Conservation (phyloP, 2,329 filamentous ascomycete genomes). For the Ophiostoma ulmi region DNA sequence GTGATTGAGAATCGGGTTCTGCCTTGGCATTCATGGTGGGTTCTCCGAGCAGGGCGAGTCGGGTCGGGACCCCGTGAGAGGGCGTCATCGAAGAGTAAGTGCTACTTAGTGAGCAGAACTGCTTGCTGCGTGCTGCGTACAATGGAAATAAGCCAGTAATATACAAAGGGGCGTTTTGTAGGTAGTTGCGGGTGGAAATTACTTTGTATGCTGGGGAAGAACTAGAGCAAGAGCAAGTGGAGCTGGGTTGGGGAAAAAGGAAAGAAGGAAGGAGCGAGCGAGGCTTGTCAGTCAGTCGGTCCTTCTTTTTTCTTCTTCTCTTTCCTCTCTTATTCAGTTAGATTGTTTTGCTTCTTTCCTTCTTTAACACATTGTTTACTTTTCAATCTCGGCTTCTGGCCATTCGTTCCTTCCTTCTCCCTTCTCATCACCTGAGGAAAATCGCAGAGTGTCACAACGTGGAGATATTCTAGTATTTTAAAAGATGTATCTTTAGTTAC, state of each 20-base stretch:
- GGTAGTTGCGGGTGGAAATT: neutral
- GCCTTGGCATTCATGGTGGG: neutral
- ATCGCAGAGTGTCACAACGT: neutral
- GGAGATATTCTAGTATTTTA: neutral
- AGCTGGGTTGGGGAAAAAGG: neutral
- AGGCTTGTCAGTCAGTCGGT: neutral
- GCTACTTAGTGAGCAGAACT: neutral
- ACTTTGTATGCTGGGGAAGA: neutral
- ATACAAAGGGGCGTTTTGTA: neutral
- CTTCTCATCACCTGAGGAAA: no score
- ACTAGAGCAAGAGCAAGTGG: slow-evolving; percentile 1
- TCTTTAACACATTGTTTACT: no score
- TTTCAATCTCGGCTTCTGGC: neutral
- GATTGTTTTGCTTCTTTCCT: neutral
- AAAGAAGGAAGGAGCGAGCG: neutral
- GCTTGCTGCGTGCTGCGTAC: neutral
- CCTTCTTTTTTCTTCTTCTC: neutral
- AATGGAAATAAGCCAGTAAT: neutral
- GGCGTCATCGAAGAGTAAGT: neutral
- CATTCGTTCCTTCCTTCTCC: neutral
- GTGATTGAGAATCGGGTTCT: neutral
- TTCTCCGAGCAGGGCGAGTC: neutral
- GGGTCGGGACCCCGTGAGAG: neutral
- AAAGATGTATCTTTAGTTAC: no score
- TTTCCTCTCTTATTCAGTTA: neutral